A percentile compares a stretch with the other conserved stretches of the same genome.
Evolutionary conservation across 1,284 basidiomycete genomes (phyloP).

Genomic region (Fomitopsis betulina): DNA sequence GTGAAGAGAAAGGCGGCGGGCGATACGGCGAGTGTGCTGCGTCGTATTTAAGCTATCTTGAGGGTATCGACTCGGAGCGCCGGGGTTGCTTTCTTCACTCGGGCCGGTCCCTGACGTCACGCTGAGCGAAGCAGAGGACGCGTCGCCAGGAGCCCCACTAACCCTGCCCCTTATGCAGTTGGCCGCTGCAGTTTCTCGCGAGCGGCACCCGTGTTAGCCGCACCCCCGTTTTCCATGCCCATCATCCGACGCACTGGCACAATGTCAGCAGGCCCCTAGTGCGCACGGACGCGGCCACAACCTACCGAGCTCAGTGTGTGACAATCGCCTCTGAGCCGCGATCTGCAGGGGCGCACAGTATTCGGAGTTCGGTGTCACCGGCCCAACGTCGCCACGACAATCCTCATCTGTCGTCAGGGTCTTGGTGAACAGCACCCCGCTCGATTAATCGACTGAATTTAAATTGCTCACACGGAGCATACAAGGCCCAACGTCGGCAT

Average conservation of each 20-base stretch:
- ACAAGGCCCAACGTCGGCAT: too few species aligned
- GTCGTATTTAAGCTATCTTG: slow-evolving; percentile 10
- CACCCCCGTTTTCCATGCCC: slow-evolving; percentile 3
- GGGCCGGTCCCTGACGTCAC: slow-evolving; percentile 8
- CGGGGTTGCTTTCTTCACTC: background rate
- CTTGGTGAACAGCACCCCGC: too few species aligned
- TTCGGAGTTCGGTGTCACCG: too few species aligned
- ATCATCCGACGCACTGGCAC: background rate
- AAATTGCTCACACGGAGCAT: too few species aligned
- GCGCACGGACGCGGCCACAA: background rate
- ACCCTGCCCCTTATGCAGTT: background rate
- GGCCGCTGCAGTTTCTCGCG: slow-evolving; percentile 1
- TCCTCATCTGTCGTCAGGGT: too few species aligned
- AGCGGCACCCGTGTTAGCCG: background rate
- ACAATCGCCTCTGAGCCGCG: background rate
- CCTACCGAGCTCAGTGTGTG: background rate
- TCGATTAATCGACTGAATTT: too few species aligned
- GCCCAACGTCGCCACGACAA: too few species aligned
- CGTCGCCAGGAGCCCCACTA: background rate
- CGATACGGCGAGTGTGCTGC: background rate
- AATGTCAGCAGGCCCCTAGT: background rate
- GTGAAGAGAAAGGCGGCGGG: slow-evolving; percentile 4
- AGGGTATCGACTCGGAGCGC: background rate
- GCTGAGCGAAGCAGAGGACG: background rate
- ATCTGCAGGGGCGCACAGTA: background rate